Percentiles rank a stretch among this genome's conserved stretches.
Evolutionary conservation across 441 rosid species (phyloP).

Genomic region (Isatis lusitanica): DNA sequence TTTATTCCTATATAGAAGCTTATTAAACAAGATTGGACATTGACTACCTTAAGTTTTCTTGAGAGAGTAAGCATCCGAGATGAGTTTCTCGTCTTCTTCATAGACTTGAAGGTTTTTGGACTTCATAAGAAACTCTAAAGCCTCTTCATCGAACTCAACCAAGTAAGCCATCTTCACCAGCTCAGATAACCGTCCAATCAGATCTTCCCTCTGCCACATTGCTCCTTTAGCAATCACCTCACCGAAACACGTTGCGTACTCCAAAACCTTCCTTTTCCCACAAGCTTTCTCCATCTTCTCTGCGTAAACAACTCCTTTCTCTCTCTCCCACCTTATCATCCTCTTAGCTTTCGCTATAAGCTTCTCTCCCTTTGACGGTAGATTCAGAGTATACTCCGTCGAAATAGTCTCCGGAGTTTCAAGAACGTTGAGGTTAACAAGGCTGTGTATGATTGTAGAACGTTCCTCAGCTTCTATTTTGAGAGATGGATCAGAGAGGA

Average conservation of each 20-base stretch:
- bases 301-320: constrained; percentile 42
- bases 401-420: constrained; percentile 46
- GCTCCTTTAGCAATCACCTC: constrained; percentile 59
- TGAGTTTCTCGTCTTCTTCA: constrained; percentile 57
- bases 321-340: constrained; percentile 67
- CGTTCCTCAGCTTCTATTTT: constrained; percentile 53
- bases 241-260: constrained; percentile 56
- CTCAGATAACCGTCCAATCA: constrained; percentile 45
- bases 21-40: neutral
- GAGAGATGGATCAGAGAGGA: constrained; percentile 49
- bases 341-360: constrained; percentile 32
- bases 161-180: constrained; percentile 61
- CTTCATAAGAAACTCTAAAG: constrained; percentile 60
- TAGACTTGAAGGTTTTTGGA: constrained; percentile 58
- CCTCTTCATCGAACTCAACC: constrained; percentile 57
- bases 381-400: constrained; percentile 40
- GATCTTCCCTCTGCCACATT: constrained; percentile 61
- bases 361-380: constrained; percentile 43
- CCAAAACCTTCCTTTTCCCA: constrained; percentile 43
- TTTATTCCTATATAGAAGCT: neutral
- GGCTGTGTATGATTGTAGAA: constrained; percentile 44
- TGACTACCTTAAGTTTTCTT: constrained; percentile 31
- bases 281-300: constrained; percentile 45
- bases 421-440: constrained; percentile 40
- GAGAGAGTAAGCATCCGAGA: constrained; percentile 26